Evolutionary conservation across 2,329 filamentous ascomycete species (phyloP), one percentile per base, ranked within the genome.

Genomic region (Pyrenochaeta sp.): DNA sequence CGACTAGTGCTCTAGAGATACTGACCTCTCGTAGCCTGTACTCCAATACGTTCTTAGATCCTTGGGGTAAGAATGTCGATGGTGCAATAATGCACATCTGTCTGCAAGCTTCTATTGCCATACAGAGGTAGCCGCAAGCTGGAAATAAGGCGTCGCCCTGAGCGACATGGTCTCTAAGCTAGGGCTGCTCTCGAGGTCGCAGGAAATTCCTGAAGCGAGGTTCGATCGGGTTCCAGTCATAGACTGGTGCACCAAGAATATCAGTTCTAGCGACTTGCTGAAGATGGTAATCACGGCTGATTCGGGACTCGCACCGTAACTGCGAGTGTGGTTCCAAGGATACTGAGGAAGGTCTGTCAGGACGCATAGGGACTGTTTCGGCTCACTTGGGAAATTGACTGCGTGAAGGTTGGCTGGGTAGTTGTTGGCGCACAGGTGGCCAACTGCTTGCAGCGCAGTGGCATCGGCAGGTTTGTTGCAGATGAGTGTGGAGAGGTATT

Each of bases 241-340:
- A 31, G 11, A 58, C 49, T 1, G 49, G 58, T 1, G 52, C 45
- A 2, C 66, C 66, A 11, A 69, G 45, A 3, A 67, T 49, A 14
- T 64, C 63, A 9, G 54, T 56, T 15, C 52, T 51, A 15, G 49
- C 40, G 40, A 52, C 51, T 9, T 42, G 45, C 9, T 59, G 61
- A 43, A 67, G 54, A 11, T 65, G 55, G 31, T 60, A 55, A 7
- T 57, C 54, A 14, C 54, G 53, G 33, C 58, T 66, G 11, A 64
- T 36, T 3, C 62, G 51, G 3, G 61, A 51, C 40, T 71, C 67
- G 31, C 50, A 49, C 69, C 69, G 54, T 68, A 72, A 9, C 54
- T 49, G 7, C 54, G 60, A 3, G 62, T 52, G 49, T 75, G 72
- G 48, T 75, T 71, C 67, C 71, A 77, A 0, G 63, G 54, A 37